Evolutionary conservation across 164 flowering plant genomes (phyloP), one percentile per base, ranked within the genome.

Genomic region (Dillenia suffruticosa): DNA sequence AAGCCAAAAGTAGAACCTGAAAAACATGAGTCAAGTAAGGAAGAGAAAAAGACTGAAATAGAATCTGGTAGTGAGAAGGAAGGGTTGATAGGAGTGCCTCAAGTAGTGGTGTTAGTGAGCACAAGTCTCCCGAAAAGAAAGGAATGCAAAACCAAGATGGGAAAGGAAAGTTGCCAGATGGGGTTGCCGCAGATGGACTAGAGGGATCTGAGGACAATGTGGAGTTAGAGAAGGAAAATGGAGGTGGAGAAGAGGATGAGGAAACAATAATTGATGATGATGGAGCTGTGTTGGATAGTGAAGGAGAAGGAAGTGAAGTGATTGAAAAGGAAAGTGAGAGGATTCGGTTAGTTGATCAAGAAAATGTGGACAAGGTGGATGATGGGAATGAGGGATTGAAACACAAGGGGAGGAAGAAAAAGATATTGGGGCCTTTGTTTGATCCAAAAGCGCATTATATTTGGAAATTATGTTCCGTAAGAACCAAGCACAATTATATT

Each of bases 401-500:
- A 40, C 48, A 43, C 52, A 56, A 40, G 10, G 79, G 57, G 57
- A 77, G 73, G 76, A 77, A 65, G 80, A 79, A 68, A 57, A 85
- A 82, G 81, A 68, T 67, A 19, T 59, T 62, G n/a, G 92, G 89
- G 46, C 96, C 93, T 0, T 54, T 94, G 46, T 94, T 94, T 59
- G 96, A 89, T 73, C 77, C 82, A 0, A 84, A 76, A 47, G 81
- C 79, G 8, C 83, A 76, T 32, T 84, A 89, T 67, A 75, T 63
- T 47, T 94, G 99, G 99, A 94, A 81, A 71, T 66, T 75, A 46
- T 94, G 99, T 68, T 79, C 57, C 57, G 76, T 83, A n/a, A 89
- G 89, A 66, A 89, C 92, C 70, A 84, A 84, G 68, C 85, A 91
- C 49, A 91, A 89, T 65, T 94, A 91, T 70, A 79, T 94, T 66